Evolutionary conservation across 352 stramenopile genomes (phyloP), one percentile per base, ranked within the genome.

Genomic region (Phytophthora brassicae): DNA sequence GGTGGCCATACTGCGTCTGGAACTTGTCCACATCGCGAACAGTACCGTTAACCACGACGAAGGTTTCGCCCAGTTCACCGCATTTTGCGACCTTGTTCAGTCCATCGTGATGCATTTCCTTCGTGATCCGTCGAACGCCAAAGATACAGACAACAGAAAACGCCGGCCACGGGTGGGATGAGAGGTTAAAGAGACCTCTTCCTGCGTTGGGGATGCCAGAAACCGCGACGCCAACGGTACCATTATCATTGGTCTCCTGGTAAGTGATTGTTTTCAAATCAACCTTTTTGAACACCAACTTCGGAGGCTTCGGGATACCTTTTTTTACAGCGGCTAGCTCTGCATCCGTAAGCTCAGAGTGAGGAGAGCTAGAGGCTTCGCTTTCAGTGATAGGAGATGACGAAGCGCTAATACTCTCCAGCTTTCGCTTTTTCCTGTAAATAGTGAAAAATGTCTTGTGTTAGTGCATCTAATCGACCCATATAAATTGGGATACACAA

Each of bases 111-210:
- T 95, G 86, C 74, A 90, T 84, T 64, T 93, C 86, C 58, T 93
- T 88, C 12, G 81, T 92, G 67, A 95, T 93, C 42, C 86, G 84
- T 8, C 86, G 82, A 19, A 92, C 82, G 38, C 86, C 86, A 62
- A 95, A 95, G 48, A 95, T 95, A 65, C 86, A 95, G 41, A 95
- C 86, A 47, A 95, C 84, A 2, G 86, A 95, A 61, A 95, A 95
- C 6, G 86, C 86, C 20, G 86, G 86, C 86, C 86, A 95, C 35
- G 81, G 2, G 47, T 95, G 86, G 16, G 72, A 45, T 4, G 82
- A 92, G 20, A 95, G 69, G 51, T 95, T 95, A 64, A 95, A 95
- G 20, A 95, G 71, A 3, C 86, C 86, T 45, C 83, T 82, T 28
- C 85, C 85, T 44, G 84, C 77, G 56, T 95, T 88, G 13, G 86